Percentiles rank a stretch among this genome's conserved stretches.
Evolutionary conservation across 2,329 filamentous ascomycete genomes (phyloP).

Genomic region (Didymella lethalis): DNA sequence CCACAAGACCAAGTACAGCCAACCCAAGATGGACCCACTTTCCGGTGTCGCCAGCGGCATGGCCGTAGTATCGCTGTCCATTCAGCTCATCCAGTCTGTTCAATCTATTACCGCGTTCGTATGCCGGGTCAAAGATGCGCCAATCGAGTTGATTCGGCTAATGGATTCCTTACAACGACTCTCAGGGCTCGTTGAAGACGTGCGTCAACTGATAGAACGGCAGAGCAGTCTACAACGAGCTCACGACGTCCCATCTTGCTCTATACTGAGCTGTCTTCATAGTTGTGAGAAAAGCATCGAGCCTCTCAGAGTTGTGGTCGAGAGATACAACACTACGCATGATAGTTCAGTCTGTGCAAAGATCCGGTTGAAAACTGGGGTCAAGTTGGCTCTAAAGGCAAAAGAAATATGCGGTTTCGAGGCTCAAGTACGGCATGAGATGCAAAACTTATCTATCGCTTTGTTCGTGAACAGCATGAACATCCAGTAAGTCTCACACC

Average conservation of each 20-base stretch:
- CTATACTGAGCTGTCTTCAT: background rate
- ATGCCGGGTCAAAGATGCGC: background rate
- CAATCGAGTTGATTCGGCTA: background rate
- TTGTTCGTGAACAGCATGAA: background rate
- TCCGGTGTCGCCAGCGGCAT: background rate
- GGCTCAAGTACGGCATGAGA: no score
- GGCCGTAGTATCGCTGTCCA: background rate
- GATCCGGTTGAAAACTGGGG: background rate
- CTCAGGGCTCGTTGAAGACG: background rate
- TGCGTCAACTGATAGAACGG: background rate
- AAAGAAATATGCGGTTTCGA: background rate
- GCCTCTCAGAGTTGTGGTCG: background rate
- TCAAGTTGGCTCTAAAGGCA: background rate
- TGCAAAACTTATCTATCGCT: background rate
- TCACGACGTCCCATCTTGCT: background rate
- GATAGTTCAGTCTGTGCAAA: no score
- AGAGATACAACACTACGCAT: background rate
- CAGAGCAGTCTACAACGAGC: background rate
- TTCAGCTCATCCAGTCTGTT: background rate
- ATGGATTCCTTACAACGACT: background rate
- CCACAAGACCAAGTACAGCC: background rate
- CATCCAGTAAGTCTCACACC: background rate
- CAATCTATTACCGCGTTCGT: background rate
- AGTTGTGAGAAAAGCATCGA: background rate
- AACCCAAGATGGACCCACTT: background rate